Evolutionary conservation across 371 early-diverging fungal species (phyloP), one percentile per base, ranked within the genome.

Genomic region (Apophysomyces ossiformis): DNA sequence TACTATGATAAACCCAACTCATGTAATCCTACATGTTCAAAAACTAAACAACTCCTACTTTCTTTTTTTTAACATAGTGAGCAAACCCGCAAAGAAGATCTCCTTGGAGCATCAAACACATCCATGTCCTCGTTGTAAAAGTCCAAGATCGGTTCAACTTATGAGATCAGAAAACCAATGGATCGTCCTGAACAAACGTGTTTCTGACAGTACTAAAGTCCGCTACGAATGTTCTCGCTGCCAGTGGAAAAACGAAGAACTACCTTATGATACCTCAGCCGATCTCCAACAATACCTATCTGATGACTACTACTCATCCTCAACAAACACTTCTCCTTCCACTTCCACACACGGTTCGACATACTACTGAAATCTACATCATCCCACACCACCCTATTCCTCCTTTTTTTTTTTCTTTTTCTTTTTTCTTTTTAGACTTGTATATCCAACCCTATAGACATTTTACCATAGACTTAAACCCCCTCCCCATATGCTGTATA

Each of bases 161-260:
- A 77, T 74, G 18, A 54, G 77, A 61, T 77, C 74, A 5, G 77
- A 77, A 61, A 77, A 73, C 36, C 74, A 74, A 37, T 56, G 73
- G 2, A 77, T 77, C 16, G 60, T 77, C 9, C 56, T 77, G 26
- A 77, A 77, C 50, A 71, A 71, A 15, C 71, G 71, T 16, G 67
- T 77, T n/a, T 64, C 69, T 5, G 75, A 75, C 32, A 75, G 73
- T 18, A 69, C 71, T 26, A 64, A 61, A 21, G 78, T 78, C 7
- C 69, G 75, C 57, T 78, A 78, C 50, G 78, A 78, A 68, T 78
- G 78, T 15, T 67, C 73, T 11, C 73, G 73, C 39, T 78, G 78
- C 56, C 69, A 66, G 60, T 78, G 78, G 78, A 78, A 73, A 61
- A 75, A 75, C 45, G 69, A 75, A 72, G 69, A 69, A 63, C 21